Base-by-base conservation (phyloP, 257 asterid species). In the Salvia rosmarinus region DNA sequence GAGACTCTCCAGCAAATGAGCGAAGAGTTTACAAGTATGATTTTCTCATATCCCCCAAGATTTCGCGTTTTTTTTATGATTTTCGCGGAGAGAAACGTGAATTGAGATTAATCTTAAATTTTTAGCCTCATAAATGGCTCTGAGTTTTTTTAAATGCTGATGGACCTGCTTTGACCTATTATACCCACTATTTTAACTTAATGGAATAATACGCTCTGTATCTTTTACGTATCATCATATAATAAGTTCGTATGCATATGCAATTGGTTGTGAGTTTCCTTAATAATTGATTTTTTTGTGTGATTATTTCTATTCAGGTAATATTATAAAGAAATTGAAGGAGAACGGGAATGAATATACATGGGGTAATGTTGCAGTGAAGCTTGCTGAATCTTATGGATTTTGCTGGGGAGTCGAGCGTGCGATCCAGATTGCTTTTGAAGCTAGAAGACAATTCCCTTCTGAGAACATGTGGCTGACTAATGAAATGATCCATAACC, bases 401-500 rank as follows among this genome's bases (percentile, higher is more conserved):
- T 89, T 95, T 39, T 95, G 99, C 85, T 91, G 96, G 98, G 99
- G 99, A 0, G 99, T 91, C 5, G 96, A 95, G 82, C 87, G 99
- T 28, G 99, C 99, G 21, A 96, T 95, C 49, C 98, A 95, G 87
- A 95, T 95, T 74, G 98, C 96, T 30, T 95, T 89, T 78, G 99
- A 95, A 75, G 96, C 98, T 49, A 84, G 98, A 73, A 85, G 80
- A 37, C 99, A 91, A 82, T 95, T 95, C 57, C 99, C 96, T 2
- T 70, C 89, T 5, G 96, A 91, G 86, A 88, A 72, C 70, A 89
- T 95, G 67, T 95, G 99, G 99, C 77, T 88, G 72, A 95, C 99
- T 28, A 91, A 95, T 78, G 96, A 89, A 62, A 91, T 95, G 75
- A 91, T 95, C 74, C 99, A 95, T 84, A 95, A 91, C 75, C 99